Evolutionary conservation across 2,329 filamentous ascomycete species (phyloP).

Genomic region (Pseudogymnoascus sp.): DNA sequence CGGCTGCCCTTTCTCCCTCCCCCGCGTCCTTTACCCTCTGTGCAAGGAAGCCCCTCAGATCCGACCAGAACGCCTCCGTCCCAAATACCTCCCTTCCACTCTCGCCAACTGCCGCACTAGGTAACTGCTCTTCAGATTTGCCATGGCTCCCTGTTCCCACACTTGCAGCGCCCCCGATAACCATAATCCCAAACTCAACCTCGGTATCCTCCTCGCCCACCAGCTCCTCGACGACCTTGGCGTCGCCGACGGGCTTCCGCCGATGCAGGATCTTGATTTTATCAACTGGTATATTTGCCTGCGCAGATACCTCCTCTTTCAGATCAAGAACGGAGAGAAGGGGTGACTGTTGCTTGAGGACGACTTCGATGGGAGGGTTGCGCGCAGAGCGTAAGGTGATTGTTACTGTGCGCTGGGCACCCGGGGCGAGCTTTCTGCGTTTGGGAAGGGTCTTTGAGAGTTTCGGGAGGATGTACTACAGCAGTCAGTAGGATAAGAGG

Average conservation of each 20-base stretch:
- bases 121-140: conserved; percentile 28
- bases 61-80: conserved; percentile 75
- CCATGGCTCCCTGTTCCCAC: conserved; percentile 21
- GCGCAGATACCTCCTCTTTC: conserved; percentile 58
- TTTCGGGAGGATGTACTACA: conserved; percentile 63
- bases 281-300: conserved; percentile 56
- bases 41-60: conserved; percentile 71
- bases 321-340: conserved; percentile 72
- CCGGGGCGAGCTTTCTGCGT: conserved; percentile 39
- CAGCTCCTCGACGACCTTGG: conserved; percentile 68
- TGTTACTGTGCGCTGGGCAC: conserved; percentile 43
- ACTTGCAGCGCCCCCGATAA: conserved; percentile 62
- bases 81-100: conserved; percentile 52
- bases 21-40: conserved; percentile 68
- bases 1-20: conserved; percentile 54
- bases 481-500: conserved; percentile 10
- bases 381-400: conserved; percentile 69
- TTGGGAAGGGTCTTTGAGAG: conserved; percentile 47
- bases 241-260: conserved; percentile 76
- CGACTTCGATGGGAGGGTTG: conserved; percentile 61
- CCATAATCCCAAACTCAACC: conserved; percentile 79
- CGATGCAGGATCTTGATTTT: conserved; percentile 82
- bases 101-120: conserved; percentile 36
- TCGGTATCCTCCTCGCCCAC: conserved; percentile 45
- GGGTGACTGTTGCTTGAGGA: conserved; percentile 52